phyloP scores from a whole-genome alignment of 805 yeast genomes.

The Debaryomyces castellii region DNA sequence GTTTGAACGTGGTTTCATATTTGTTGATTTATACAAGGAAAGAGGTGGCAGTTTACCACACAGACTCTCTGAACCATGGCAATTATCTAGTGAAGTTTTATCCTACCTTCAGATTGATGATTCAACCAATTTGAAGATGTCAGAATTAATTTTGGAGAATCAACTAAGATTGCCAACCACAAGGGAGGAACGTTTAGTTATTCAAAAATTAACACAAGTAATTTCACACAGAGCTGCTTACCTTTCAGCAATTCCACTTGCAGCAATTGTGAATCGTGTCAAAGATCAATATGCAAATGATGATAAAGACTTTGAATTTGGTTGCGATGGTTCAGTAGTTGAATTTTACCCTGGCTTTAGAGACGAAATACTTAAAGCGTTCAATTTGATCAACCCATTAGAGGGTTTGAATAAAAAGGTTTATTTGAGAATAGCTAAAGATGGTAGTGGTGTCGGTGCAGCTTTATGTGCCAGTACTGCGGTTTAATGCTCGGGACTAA shows the following conservation, averaged over 20 bases:
- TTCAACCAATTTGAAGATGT: constrained; percentile 66
- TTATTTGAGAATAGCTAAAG: constrained; percentile 80
- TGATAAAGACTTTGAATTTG: constrained; percentile 77
- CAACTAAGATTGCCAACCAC: constrained; percentile 69
- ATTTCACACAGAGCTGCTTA: constrained; percentile 88
- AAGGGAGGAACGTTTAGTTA: constrained; percentile 66
- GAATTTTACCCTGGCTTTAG: constrained; percentile 92
- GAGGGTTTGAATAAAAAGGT: constrained; percentile 73
- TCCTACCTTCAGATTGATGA: constrained; percentile 86
- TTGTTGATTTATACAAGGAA: constrained; percentile 49
- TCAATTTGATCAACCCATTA: constrained; percentile 68
- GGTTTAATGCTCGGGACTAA: neutral
- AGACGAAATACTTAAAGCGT: constrained; percentile 75
- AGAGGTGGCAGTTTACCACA: constrained; percentile 52
- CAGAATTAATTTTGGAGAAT: constrained; percentile 67
- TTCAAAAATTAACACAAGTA: constrained; percentile 73
- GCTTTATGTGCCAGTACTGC: constrained; percentile 76
- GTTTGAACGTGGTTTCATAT: constrained; percentile 55
- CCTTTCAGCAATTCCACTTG: constrained; percentile 84
- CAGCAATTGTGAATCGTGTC: constrained; percentile 77
- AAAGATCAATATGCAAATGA: constrained; percentile 51
- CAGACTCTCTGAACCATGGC: constrained; percentile 73
- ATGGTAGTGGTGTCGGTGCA: constrained; percentile 97
- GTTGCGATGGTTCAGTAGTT: constrained; percentile 93
- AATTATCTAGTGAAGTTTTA: constrained; percentile 77